Conservation (phyloP, 345 rosid species). For the Citrus hindsii region DNA sequence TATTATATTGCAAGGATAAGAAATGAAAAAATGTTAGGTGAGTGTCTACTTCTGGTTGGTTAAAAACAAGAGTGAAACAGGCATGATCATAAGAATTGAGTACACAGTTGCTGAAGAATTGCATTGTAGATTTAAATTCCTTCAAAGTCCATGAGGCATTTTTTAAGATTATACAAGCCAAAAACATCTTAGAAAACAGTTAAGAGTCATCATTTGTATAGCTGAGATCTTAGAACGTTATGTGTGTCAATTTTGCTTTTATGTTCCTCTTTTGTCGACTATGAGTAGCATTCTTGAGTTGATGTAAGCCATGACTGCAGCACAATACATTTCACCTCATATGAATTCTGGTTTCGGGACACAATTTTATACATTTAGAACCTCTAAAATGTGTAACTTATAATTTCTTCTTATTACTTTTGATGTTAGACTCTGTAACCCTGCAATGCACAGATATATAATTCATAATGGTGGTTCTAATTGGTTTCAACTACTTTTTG, state of each 20-base stretch:
- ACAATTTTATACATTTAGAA: neutral
- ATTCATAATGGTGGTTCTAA: neutral
- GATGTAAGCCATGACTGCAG: neutral
- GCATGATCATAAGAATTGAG: neutral
- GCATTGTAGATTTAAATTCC: neutral
- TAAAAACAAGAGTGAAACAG: neutral
- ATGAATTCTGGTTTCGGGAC: neutral
- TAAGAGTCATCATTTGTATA: neutral
- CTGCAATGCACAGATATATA: neutral
- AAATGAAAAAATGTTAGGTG: slow-evolving; percentile 37
- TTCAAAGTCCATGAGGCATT: neutral
- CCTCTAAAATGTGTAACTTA: neutral
- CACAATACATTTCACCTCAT: neutral
- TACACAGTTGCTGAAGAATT: neutral
- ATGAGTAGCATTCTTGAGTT: neutral
- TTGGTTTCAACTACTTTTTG: neutral
- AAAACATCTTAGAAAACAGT: neutral
- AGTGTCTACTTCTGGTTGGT: slow-evolving; percentile 8
- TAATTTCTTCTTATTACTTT: neutral
- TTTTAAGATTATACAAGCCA: neutral
- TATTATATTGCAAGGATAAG: slow-evolving; percentile 60
- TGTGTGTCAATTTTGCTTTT: neutral
- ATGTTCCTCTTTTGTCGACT: neutral
- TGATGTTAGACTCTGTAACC: neutral
- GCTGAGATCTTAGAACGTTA: neutral